A percentile compares a stretch with the other conserved stretches of the same genome.
These are phyloP conservation scores for Thamnidium elegans DNA, from an alignment of 192 early-diverging fungal genomes.

Conservation along the genomic window DNA sequence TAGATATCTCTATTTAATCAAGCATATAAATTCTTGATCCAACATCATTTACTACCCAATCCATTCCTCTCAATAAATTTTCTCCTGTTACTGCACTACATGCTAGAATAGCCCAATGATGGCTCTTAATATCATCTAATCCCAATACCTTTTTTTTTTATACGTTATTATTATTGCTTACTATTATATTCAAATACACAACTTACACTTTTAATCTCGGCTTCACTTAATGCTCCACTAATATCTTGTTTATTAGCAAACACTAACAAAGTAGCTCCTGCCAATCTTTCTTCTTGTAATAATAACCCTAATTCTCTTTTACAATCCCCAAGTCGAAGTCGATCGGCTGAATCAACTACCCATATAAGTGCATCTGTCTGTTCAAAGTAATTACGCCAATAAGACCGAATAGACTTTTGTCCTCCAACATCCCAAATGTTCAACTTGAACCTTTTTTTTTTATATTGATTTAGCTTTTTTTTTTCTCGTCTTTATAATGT, in stretches of 20 bases:
- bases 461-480: background rate
- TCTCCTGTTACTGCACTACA: conserved; percentile 90
- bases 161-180: background rate
- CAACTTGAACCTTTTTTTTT: conserved; percentile 28
- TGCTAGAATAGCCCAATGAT: conserved; percentile 90
- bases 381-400: conserved; percentile 99
- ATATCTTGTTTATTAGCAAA: conserved; percentile 99
- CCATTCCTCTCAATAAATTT: conserved; percentile 85
- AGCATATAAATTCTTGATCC: conserved; percentile 82
- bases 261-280: conserved; percentile 89
- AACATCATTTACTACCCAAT: conserved; percentile 93
- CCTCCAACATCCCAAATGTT: conserved; percentile 86
- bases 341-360: conserved; percentile 96
- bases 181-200: background rate
- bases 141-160: conserved; percentile 51
- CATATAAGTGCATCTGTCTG: conserved; percentile 96
- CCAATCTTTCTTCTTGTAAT: conserved; percentile 85
- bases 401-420: conserved; percentile 93
- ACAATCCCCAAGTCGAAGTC: conserved; percentile 78
- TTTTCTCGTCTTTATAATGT: background rate
- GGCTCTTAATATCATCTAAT: conserved; percentile 70
- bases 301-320: conserved; percentile 70
- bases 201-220: conserved; percentile 68
- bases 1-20: conserved; percentile 59
- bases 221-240: conserved; percentile 66